These are phyloP conservation scores for Staphylotrichum tortipilum DNA, from an alignment of 495 filamentous ascomycete species.

Conservation along the genomic window DNA sequence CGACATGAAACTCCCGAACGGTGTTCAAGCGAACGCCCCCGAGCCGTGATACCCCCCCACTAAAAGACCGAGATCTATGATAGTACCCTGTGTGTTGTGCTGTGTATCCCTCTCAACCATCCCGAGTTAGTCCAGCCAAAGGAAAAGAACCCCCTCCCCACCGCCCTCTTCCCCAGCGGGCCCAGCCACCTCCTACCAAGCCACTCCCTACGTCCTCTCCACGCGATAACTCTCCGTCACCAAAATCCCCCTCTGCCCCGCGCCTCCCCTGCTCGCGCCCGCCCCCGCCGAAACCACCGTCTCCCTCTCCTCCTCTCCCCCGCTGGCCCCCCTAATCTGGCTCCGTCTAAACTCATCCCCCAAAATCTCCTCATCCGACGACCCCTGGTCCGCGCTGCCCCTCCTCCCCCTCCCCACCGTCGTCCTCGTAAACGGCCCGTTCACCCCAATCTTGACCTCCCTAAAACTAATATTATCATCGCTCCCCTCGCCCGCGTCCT, in stretches of 20 bases:
- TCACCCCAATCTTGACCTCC: constrained; percentile 6
- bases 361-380: constrained; percentile 7
- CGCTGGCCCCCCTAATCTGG: background rate
- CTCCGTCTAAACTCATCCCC: constrained; percentile 3
- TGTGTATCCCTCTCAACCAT: too few relatives aligned
- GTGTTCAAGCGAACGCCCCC: background rate
- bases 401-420: constrained; percentile 1
- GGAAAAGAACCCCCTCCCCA: too few relatives aligned
- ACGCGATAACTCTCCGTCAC: constrained; percentile 4
- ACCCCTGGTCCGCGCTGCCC: background rate
- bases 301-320: background rate
- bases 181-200: background rate
- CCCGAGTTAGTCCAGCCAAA: too few relatives aligned
- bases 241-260: constrained; percentile 3
- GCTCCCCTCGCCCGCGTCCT: background rate
- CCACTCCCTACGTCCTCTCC: background rate
- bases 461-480: constrained; percentile 3
- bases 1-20: background rate
- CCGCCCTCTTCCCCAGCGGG: too few relatives aligned
- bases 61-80: too few relatives aligned
- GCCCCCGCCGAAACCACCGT: too few relatives aligned
- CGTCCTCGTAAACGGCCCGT: constrained; percentile 6
- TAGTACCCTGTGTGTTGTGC: too few relatives aligned
- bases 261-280: background rate
- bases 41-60: background rate